phyloP scores from a whole-genome alignment of 2,329 filamentous ascomycete genomes.

The Zasmidium cellare region DNA sequence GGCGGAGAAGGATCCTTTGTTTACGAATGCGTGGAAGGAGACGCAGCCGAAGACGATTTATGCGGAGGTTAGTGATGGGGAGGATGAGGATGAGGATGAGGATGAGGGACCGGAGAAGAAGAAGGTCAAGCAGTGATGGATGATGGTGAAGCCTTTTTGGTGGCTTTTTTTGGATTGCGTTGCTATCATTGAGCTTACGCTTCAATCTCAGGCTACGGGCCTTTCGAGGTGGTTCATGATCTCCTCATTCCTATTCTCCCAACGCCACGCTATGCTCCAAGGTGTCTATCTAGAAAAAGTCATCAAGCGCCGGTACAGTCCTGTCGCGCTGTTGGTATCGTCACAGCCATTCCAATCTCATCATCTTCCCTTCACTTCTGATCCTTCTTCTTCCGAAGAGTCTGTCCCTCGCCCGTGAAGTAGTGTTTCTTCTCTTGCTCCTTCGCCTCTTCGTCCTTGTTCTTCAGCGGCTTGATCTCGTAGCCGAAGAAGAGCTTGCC shows the following conservation, averaged over 20 bases:
- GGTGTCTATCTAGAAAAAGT: not conserved
- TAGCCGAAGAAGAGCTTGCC: slow-evolving; percentile 98
- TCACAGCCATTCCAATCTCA: not conserved
- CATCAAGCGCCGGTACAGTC: not conserved
- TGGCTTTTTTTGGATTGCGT: not conserved
- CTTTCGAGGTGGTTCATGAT: not conserved
- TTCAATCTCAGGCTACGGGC: not conserved
- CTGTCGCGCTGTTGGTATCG: too few relatives aligned
- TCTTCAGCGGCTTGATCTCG: slow-evolving; percentile 83
- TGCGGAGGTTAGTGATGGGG: slow-evolving; percentile 83
- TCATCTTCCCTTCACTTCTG: slow-evolving; percentile 9
- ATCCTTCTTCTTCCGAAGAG: slow-evolving; percentile 73
- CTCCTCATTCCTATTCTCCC: not conserved
- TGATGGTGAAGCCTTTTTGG: not conserved
- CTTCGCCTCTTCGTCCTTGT: slow-evolving; percentile 67
- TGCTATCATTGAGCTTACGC: not conserved
- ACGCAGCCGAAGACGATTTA: slow-evolving; percentile 94
- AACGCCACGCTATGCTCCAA: slow-evolving; percentile 4
- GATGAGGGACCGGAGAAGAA: slow-evolving; percentile 69
- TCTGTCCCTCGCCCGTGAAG: slow-evolving; percentile 72
- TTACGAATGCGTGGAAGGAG: slow-evolving; percentile 88
- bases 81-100: slow-evolving; percentile 70
- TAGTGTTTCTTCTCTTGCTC: slow-evolving; percentile 66
- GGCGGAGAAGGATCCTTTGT: slow-evolving; percentile 88
- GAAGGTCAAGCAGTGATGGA: slow-evolving; percentile 22